A percentile compares a stretch with the other conserved stretches of the same genome.
phyloP scores from a whole-genome alignment of 148 eudicot species.

The Vaccinium darrowii region DNA sequence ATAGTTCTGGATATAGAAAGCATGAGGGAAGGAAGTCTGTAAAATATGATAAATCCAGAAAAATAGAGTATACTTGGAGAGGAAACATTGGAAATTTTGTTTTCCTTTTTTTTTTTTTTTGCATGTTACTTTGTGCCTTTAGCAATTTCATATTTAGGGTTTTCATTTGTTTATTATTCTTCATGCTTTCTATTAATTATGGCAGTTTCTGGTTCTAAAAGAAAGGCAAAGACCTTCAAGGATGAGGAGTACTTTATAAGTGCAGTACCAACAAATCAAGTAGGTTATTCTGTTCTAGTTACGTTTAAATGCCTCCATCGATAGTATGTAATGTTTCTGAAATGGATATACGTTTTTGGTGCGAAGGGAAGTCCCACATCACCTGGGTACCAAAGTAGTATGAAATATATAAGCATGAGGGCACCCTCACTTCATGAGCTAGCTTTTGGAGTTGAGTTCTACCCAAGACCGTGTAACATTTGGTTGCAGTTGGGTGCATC shows the following conservation, averaged over 20 bases:
- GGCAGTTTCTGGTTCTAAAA: constrained; percentile 69
- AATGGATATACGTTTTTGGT: background rate
- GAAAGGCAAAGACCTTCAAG: constrained; percentile 79
- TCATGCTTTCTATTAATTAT: background rate
- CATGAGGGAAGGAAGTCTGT: background rate
- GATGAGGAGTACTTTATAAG: constrained; percentile 86
- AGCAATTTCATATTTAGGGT: background rate
- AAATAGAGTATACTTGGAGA: background rate
- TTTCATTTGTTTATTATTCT: background rate
- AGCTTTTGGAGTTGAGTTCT: too few species aligned
- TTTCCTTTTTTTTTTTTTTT: background rate
- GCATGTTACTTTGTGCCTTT: background rate
- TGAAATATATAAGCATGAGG: too few species aligned
- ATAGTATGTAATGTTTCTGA: background rate
- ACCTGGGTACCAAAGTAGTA: too few species aligned
- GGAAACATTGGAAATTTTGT: background rate
- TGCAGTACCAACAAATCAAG: constrained; percentile 85
- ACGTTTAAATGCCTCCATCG: background rate
- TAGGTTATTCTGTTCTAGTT: constrained; percentile 21
- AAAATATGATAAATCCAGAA: background rate
- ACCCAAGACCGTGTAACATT: too few species aligned
- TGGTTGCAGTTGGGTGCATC: constrained; percentile 2
- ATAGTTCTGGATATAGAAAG: background rate
- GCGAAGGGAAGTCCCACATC: too few species aligned
- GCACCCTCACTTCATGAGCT: too few species aligned